These are phyloP conservation scores for Stentor coeruleus DNA, from an alignment of 73 alveolate species.

Conservation along the genomic window DNA sequence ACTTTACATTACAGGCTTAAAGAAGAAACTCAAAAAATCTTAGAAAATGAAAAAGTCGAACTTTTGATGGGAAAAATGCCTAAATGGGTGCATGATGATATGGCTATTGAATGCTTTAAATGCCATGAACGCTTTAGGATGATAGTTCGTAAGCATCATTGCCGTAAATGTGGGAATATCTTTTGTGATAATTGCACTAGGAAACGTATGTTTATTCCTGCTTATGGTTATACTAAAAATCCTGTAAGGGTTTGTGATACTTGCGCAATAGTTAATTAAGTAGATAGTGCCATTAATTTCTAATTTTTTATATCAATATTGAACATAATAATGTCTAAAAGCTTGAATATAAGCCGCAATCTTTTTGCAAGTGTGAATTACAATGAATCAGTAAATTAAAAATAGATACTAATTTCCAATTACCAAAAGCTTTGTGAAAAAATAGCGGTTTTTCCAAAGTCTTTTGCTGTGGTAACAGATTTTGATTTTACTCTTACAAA, in stretches of 20 bases:
- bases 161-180: conserved; percentile 84
- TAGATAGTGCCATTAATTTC: no score
- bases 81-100: conserved; percentile 81
- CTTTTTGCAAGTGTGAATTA: no score
- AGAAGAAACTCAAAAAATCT: not conserved
- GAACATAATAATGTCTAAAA: no score
- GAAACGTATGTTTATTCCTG: conserved; percentile 26
- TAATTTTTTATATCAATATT: no score
- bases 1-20: conserved; percentile 41
- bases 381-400: not conserved
- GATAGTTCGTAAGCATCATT: conserved; percentile 72
- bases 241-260: conserved; percentile 60
- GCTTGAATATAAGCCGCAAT: no score
- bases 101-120: conserved; percentile 54
- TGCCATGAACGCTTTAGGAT: conserved; percentile 72
- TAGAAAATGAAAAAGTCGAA: not conserved
- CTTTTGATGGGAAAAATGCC: conserved; percentile 50
- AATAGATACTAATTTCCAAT: not conserved
- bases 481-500: not conserved
- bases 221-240: conserved; percentile 37
- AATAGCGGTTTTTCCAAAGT: not conserved
- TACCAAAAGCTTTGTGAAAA: not conserved
- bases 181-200: conserved; percentile 69
- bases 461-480: not conserved
- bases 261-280: conserved; percentile 13